Evolutionary conservation across 2,329 filamentous ascomycete species (phyloP).

Genomic region (Pseudogymnoascus sp.): DNA sequence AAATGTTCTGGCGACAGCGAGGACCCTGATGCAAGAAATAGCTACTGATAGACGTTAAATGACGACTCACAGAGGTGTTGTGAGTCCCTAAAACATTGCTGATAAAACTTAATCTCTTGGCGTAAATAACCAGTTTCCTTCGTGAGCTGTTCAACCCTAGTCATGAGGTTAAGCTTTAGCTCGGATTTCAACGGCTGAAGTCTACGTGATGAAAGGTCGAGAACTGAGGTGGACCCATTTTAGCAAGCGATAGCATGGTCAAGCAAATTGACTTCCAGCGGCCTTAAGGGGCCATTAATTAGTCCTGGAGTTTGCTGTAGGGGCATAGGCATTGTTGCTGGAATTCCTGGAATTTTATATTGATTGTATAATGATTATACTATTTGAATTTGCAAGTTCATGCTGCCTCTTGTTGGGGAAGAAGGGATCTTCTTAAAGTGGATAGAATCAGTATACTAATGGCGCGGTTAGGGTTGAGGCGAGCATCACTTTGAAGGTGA

Average conservation of each 20-base stretch:
- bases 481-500: background rate
- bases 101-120: slow-evolving; percentile 17
- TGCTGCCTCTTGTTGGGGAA: background rate
- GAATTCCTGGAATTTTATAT: too few relatives aligned
- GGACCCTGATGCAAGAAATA: slow-evolving; percentile 14
- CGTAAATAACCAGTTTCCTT: slow-evolving; percentile 14
- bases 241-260: slow-evolving; percentile 15
- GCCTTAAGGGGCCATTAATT: slow-evolving; percentile 1
- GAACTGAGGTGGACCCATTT: slow-evolving; percentile 14
- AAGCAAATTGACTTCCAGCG: slow-evolving; percentile 13
- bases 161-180: slow-evolving; percentile 6
- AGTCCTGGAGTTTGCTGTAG: slow-evolving; percentile 8
- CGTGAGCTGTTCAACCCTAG: slow-evolving; percentile 16
- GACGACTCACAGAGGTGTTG: slow-evolving; percentile 15
- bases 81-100: slow-evolving; percentile 14
- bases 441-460: background rate
- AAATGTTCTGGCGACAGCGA: slow-evolving; percentile 10
- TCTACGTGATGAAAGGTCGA: slow-evolving; percentile 13
- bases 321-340: background rate
- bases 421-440: background rate
- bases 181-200: slow-evolving; percentile 13
- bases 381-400: background rate
- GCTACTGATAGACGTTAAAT: slow-evolving; percentile 16
- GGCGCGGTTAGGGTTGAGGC: background rate
- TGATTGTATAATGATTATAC: background rate